Conservation (phyloP, 192 early-diverging fungal genomes). For the Entomortierella parvispora region DNA sequence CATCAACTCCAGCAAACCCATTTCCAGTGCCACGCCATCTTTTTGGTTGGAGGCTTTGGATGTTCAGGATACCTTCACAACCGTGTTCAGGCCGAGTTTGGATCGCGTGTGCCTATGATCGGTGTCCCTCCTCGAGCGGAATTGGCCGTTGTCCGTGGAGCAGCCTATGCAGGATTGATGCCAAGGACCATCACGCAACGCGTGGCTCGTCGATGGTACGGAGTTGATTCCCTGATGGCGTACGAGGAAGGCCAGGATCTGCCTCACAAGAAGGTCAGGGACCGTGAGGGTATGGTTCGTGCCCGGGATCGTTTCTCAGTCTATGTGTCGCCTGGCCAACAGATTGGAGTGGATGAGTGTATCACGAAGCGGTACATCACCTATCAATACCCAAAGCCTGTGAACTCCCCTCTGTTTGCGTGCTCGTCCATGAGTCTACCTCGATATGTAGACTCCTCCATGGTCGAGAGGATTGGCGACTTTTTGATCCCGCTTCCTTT, state of each 20-base stretch:
- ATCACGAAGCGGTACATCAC: conserved; percentile 48
- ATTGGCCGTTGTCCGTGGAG: conserved; percentile 63
- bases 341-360: conserved; percentile 48
- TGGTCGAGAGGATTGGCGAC: conserved; percentile 50
- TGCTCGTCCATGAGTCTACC: conserved; percentile 38
- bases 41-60: conserved; percentile 68
- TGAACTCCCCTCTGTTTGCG: conserved; percentile 44
- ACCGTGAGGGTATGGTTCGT: conserved; percentile 51
- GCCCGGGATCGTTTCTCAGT: conserved; percentile 60
- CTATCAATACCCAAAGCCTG: conserved; percentile 49
- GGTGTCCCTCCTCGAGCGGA: conserved; percentile 64
- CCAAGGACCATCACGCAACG: conserved; percentile 59
- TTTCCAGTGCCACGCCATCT: conserved; percentile 55
- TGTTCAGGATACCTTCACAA: conserved; percentile 60
- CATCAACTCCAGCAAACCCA: conserved; percentile 58
- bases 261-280: conserved; percentile 48
- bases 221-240: conserved; percentile 57
- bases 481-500: conserved; percentile 48
- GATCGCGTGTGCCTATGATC: conserved; percentile 51
- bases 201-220: conserved; percentile 63
- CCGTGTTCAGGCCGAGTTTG: conserved; percentile 60
- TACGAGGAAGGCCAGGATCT: conserved; percentile 58
- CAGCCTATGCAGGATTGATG: conserved; percentile 63
- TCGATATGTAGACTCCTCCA: conserved; percentile 36
- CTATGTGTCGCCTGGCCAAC: conserved; percentile 57